Evolutionary conservation across 257 asterid genomes (phyloP), one percentile per base, ranked within the genome.

Genomic region (Solanum appendiculatum): DNA sequence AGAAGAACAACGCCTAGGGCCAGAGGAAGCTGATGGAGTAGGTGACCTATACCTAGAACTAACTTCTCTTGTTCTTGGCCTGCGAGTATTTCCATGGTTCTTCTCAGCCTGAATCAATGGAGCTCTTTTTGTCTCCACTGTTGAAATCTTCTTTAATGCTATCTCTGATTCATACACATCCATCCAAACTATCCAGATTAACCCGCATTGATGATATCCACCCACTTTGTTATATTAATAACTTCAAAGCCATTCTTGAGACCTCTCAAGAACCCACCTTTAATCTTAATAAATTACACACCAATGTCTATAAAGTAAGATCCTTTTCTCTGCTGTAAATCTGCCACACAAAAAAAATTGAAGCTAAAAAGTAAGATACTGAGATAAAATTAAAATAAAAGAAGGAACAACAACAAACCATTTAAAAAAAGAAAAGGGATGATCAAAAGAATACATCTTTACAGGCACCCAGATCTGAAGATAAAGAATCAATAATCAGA

Each of bases 31-130:
- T 13, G 89, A 90, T 27, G 94, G 94, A 60, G 93, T 88, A 11
- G 98, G 98, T 66, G 99, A 97, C 92, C 86, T 90, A 73, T 91
- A 93, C 91, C 98, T 91, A 9, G 98, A 97, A 89, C 97, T 94
- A 90, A 95, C 93, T 90, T 95, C 98, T 91, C 97, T 90, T 40
- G 92, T 91, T 83, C 90, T 91, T 44, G 95, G 88, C 91, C 92
- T 85, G 36, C 91, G 92, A 42, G 86, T 64, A 78, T 91, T 82
- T 88, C 93, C 98, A 94, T 95, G 87, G 68, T 94, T 93, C 91
- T 94, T 93, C 25, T 93, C 98, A 58, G 96, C 89, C 11, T 90
- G 90, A 88, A 90, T 77, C 89, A 91, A 91, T 3, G 94, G 94
- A 70, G 75, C 91, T 86, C 94, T 92, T 46, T 87, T 86, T 48